Conservation (phyloP, 106 monocot genomes). For the Cymbidium sinense region DNA sequence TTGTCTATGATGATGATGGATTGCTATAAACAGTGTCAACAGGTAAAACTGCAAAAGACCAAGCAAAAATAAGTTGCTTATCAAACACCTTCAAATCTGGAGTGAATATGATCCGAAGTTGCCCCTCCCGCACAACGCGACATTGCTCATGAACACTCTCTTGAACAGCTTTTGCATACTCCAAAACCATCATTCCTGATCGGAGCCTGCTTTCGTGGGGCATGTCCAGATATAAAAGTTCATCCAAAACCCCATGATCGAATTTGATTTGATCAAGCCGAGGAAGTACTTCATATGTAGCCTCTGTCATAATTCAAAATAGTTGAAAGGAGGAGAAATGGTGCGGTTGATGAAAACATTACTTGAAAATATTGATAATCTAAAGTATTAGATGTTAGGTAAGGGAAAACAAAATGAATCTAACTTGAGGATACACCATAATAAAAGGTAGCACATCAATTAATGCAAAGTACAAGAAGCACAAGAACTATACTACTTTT, state of each 20-base stretch:
- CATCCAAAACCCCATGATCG: conserved; percentile 81
- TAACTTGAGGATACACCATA: neutral
- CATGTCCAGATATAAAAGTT: conserved; percentile 76
- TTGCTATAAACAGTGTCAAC: neutral
- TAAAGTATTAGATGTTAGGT: neutral
- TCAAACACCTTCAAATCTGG: conserved; percentile 77
- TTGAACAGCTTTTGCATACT: conserved; percentile 84
- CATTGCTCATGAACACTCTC: conserved; percentile 86
- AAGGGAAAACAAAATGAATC: neutral
- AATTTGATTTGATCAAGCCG: conserved; percentile 88
- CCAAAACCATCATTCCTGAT: conserved; percentile 76
- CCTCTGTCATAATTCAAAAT: conserved; percentile 42
- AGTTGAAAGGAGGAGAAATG: neutral
- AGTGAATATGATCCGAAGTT: conserved; percentile 77
- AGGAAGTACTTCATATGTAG: conserved; percentile 82
- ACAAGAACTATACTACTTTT: too few relatives aligned
- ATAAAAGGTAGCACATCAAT: neutral
- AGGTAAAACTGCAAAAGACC: neutral
- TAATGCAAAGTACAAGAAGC: neutral
- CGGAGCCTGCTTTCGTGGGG: conserved; percentile 58
- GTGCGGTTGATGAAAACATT: neutral
- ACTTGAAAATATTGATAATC: neutral
- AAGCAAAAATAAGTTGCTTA: neutral
- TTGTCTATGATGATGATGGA: neutral
- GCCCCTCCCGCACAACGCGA: conserved; percentile 87